phyloP scores from a whole-genome alignment of 1,139 yeast genomes.

The Yamadazyma conglobata region DNA sequence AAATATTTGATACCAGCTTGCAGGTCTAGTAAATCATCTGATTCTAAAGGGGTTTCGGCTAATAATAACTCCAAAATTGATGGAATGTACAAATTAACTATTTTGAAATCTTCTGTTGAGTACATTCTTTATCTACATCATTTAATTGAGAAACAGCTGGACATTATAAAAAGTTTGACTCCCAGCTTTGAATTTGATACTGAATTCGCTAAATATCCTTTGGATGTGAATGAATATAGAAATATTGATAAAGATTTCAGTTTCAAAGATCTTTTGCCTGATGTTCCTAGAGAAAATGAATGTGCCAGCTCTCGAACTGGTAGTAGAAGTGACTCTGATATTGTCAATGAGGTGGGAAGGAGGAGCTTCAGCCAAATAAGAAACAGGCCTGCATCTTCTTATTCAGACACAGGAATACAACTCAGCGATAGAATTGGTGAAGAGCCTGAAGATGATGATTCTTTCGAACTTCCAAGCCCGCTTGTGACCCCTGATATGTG shows the following conservation, averaged over 20 bases:
- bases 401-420: conserved; percentile 1
- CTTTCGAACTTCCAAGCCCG: conserved; percentile 38
- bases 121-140: conserved; percentile 69
- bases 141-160: conserved; percentile 47
- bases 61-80: conserved; percentile 38
- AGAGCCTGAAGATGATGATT: conserved; percentile 7
- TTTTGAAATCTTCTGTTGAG: conserved; percentile 76
- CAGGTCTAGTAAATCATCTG: conserved; percentile 14
- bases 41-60: conserved; percentile 7
- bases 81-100: conserved; percentile 78
- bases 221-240: conserved; percentile 57
- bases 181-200: conserved; percentile 34
- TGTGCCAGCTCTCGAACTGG: conserved; percentile 2
- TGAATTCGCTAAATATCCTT: conserved; percentile 48
- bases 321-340: conserved; percentile 7
- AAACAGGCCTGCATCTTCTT: neutral
- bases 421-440: conserved; percentile 1
- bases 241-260: conserved; percentile 54
- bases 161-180: conserved; percentile 24
- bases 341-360: conserved; percentile 2
- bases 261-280: conserved; percentile 28
- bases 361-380: neutral
- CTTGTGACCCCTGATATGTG: conserved; percentile 46
- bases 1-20: conserved; percentile 80
- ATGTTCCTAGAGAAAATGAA: conserved; percentile 11